Base-by-base conservation (phyloP, 345 rosid genomes). In the Rhizophora apiculata region DNA sequence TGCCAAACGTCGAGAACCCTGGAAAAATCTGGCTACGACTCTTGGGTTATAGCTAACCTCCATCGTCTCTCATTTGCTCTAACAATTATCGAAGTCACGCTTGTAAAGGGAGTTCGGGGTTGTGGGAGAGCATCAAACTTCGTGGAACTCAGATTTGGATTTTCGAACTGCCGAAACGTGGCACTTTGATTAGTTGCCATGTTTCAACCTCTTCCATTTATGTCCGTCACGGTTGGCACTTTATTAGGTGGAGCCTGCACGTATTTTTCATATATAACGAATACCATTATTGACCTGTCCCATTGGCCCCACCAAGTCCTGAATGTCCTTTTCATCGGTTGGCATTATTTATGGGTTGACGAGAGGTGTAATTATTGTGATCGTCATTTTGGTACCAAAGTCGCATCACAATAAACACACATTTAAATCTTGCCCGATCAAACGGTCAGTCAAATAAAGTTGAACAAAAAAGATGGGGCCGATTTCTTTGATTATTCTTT, bases 221-320 rank as follows among this genome's bases (percentile, higher is more conserved):
- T 34, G 37, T 34, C 10, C 37, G 8, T 7, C 8, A 8, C 37
- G 1, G 6, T 34, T 6, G 36, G 8, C 36, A 31, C 32, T 4
- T 31, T 3, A 31, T 4, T 31, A 31, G 32, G 32, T 49, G 67
- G 56, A 60, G 55, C 55, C 15, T 66, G 53, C 11, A 27, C 37
- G 10, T 67, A 30, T 6, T 52, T 67, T 27, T 60, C 34, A 10
- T 57, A 52, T 6, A 67, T n/a, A 52, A 53, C 76, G 60, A 19
- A 19, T 15, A 27, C 15, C 7, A 66, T n/a, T 21, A 46, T 22
- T 54, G 39, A 88, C 98, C 92, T 91, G 93, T 13, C 89, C 89
- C 84, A 84, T 77, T 0, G 96, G 88, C 68, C 98, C 46, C 46
- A 9, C 98, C 60, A 94, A 18, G 32, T 91, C 98, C 26, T 69